A percentile compares a stretch with the other conserved stretches of the same genome.
phyloP scores from a whole-genome alignment of 257 asterid species.

The Ehretia macrophylla region DNA sequence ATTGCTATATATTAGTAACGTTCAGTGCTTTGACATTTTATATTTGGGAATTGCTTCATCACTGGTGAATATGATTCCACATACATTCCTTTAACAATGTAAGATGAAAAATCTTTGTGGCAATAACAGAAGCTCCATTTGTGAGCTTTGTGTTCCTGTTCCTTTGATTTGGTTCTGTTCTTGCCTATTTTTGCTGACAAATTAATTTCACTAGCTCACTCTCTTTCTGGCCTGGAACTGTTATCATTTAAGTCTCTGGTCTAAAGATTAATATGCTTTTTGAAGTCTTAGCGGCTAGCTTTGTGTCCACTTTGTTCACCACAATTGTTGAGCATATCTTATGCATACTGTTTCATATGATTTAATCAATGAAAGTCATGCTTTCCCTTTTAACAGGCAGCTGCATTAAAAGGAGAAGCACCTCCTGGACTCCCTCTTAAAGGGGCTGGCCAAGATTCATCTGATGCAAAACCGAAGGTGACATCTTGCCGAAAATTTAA shows the following conservation, averaged over 20 bases:
- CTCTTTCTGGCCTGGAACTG: not conserved
- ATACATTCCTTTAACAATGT: no score
- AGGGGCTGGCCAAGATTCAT: constrained; percentile 99
- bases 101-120: no score
- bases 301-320: not conserved
- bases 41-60: no score
- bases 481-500: constrained; percentile 17
- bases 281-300: not conserved
- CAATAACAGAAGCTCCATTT: no score
- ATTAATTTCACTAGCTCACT: no score
- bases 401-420: constrained; percentile 99
- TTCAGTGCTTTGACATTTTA: no score
- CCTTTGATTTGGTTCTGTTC: not conserved
- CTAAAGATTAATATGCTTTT: no score
- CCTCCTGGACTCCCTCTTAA: constrained; percentile 98
- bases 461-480: constrained; percentile 87
- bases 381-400: constrained; percentile 51
- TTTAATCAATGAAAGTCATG: not conserved
- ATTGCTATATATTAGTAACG: no score
- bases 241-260: no score
- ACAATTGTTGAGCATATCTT: not conserved
- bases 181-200: not conserved
- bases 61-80: no score
- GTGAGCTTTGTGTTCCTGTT: not conserved
- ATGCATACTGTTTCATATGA: not conserved